phyloP scores from a whole-genome alignment of 768 basidiomycete species.

The Lyophyllum decastes region DNA sequence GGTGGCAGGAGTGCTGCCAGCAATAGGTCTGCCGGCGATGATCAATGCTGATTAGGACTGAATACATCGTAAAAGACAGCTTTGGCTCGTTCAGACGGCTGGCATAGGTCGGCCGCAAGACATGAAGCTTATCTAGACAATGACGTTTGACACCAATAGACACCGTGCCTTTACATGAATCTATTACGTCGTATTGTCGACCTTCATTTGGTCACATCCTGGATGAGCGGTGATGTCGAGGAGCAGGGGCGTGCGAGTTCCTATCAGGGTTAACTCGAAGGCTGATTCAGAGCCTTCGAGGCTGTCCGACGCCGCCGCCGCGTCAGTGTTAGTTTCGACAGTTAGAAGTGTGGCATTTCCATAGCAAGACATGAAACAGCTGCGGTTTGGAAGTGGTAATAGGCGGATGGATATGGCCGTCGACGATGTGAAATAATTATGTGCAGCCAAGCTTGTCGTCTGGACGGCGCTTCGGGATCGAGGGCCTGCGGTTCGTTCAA shows the following conservation, averaged over 20 bases:
- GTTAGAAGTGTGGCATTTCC: not conserved
- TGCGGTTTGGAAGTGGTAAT: not conserved
- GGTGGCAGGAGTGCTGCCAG: not conserved
- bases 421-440: not conserved
- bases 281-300: not conserved
- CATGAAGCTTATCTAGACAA: not conserved
- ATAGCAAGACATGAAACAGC: not conserved
- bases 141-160: not conserved
- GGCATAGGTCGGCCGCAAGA: not conserved
- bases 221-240: slow-evolving; percentile 9
- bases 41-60: not conserved
- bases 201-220: not conserved
- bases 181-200: not conserved
- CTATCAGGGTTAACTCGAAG: slow-evolving; percentile 1
- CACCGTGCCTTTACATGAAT: not conserved
- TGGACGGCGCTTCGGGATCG: not conserved
- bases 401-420: not conserved
- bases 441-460: not conserved
- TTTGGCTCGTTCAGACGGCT: not conserved
- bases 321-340: not conserved
- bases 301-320: not conserved
- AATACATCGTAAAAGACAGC: not conserved
- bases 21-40: not conserved
- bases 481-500: not conserved
- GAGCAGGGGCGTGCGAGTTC: not conserved